These are phyloP conservation scores for Marasmius fiardii DNA, from an alignment of 1,284 basidiomycete species.

Conservation along the genomic window DNA sequence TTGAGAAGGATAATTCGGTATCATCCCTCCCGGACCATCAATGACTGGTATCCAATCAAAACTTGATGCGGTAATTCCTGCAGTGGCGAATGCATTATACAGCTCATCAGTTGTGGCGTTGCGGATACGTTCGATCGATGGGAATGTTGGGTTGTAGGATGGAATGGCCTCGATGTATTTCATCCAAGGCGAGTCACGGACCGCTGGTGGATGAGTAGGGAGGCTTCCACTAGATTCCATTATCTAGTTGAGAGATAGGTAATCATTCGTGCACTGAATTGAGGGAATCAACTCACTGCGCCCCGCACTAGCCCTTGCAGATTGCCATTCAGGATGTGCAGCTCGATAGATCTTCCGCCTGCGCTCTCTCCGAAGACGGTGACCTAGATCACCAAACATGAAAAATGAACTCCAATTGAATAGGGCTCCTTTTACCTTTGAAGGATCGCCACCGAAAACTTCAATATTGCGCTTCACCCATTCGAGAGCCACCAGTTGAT, in stretches of 20 bases:
- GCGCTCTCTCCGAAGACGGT: not conserved
- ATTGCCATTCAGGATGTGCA: not conserved
- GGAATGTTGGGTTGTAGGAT: not conserved
- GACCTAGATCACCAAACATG: no score
- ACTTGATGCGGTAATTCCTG: not conserved
- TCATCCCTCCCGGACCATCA: not conserved
- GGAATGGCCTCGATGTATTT: not conserved
- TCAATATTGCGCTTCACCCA: constrained; percentile 9
- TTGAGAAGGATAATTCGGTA: not conserved
- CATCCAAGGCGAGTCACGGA: not conserved
- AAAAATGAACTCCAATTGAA: no score
- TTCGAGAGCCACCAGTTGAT: constrained; percentile 3
- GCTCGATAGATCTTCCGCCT: not conserved
- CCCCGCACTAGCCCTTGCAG: not conserved
- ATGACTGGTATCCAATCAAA: not conserved
- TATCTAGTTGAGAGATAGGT: not conserved
- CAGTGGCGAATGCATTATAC: not conserved
- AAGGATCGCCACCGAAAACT: constrained; percentile 7
- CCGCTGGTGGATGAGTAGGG: not conserved
- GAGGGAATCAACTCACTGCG: not conserved
- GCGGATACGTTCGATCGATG: not conserved
- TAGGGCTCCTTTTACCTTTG: not conserved
- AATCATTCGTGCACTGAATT: not conserved
- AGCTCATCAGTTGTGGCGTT: not conserved
- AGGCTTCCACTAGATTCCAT: not conserved